Base-by-base conservation (phyloP, 768 basidiomycete genomes). In the Podaxis sp. region DNA sequence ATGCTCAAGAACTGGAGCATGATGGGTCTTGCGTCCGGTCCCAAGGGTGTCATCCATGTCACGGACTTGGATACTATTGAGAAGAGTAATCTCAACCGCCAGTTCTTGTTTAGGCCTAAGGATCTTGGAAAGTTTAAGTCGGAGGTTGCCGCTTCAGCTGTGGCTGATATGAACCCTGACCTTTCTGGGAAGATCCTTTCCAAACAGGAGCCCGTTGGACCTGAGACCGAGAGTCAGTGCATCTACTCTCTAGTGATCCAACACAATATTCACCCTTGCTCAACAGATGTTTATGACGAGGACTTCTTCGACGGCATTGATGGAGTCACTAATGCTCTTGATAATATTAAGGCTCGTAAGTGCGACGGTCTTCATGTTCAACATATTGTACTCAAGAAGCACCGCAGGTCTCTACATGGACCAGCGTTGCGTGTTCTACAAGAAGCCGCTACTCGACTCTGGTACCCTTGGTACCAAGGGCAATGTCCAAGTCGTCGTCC, bases 1-100 rank as follows among this genome's bases (percentile, higher is more conserved):
- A 98, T 98, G 97, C 78, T 99, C 69, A 99, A 99, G 82, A 99
- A 98, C 76, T 99, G 97, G 97, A 91, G 93, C 66, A 92, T 98
- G 94, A 96, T 98, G 83, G 97, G 97, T 64, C 79, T 99, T 51
- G 96, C 85, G 6, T 84, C 89, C 33, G 93, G 93, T 11, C 79
- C 84, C 15, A 80, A 87, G 46, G 97, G 93, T 9, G 76, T 82
- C 56, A 92, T 99, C 61, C 88, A 96, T 68, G 93, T 98, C 60
- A 98, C 97, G 4, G 97, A 99, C 74, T 76, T 99, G 69, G 97
- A 99, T 74, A 98, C 96, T 33, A 99, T 99, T 72, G 97, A 99
- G 80, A 99, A 99, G 85, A 95, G 93, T 69, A 99, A 99, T 74
- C 76, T 99, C 59, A 99, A 99, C 75, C 81, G 97, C 62, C 97